Evolutionary conservation across 169 alveolate genomes (phyloP).

Genomic region (Babesia divergens): DNA sequence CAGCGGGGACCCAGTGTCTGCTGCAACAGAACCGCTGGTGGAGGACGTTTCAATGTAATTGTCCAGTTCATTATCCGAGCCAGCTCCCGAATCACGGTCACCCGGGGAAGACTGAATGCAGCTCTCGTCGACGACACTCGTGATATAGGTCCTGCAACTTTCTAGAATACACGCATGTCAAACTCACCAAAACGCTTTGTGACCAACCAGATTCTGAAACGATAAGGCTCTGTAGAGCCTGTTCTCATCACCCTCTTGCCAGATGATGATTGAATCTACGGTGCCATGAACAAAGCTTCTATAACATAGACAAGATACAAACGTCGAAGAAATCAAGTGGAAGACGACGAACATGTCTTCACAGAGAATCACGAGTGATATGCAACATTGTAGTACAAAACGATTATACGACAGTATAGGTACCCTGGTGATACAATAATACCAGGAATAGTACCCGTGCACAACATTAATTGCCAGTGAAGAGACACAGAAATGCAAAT

Average conservation of each 20-base stretch:
- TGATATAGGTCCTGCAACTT: conserved; percentile 40
- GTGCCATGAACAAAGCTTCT: too few relatives aligned
- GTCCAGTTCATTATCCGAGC: conserved; percentile 1
- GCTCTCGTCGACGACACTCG: conserved; percentile 33
- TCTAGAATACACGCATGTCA: neutral
- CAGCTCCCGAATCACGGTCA: conserved; percentile 10
- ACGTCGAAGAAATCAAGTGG: too few relatives aligned
- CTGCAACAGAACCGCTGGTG: neutral
- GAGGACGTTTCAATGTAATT: neutral
- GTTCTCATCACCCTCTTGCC: conserved; percentile 62
- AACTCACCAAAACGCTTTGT: conserved; percentile 56
- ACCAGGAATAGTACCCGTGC: too few relatives aligned
- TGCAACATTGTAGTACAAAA: neutral
- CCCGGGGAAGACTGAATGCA: conserved; percentile 7
- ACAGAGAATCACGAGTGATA: too few relatives aligned
- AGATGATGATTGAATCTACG: conserved; percentile 58
- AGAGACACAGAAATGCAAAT: too few relatives aligned
- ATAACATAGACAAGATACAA: too few relatives aligned
- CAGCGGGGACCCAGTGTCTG: conserved; percentile 1
- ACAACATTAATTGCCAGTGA: too few relatives aligned
- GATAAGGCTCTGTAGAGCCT: conserved; percentile 61
- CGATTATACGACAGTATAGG: neutral
- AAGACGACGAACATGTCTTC: too few relatives aligned
- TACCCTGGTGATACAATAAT: too few relatives aligned
- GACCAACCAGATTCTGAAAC: conserved; percentile 61